Percentiles rank a stretch among this genome's conserved stretches.
These are phyloP conservation scores for Trichothecium roseum DNA, from an alignment of 2,329 filamentous ascomycete species.

Conservation along the genomic window DNA sequence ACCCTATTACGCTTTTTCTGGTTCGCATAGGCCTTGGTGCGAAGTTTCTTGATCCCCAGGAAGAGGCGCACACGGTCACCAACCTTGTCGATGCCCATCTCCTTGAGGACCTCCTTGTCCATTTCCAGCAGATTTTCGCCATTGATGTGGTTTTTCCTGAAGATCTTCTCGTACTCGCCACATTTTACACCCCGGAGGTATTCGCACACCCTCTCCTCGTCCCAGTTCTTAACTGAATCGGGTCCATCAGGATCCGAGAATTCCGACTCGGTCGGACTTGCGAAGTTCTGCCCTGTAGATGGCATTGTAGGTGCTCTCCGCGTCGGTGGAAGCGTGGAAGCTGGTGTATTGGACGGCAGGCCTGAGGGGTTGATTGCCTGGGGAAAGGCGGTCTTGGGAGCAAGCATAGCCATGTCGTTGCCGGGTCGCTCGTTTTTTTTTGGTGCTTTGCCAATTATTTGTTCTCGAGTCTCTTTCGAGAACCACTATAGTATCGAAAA, in stretches of 20 bases:
- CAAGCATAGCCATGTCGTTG: constrained; percentile 81
- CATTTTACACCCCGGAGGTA: constrained; percentile 90
- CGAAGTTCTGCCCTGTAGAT: constrained; percentile 46
- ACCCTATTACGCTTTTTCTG: constrained; percentile 81
- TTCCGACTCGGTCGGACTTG: constrained; percentile 83
- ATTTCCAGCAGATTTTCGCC: constrained; percentile 94
- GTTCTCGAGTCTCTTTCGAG: too few relatives aligned
- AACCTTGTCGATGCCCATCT: constrained; percentile 97
- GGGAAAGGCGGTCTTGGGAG: constrained; percentile 62
- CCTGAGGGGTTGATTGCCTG: constrained; percentile 37
- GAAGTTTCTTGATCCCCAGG: constrained; percentile 71
- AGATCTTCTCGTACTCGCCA: constrained; percentile 84
- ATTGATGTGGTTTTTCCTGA: constrained; percentile 90
- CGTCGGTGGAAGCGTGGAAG: constrained; percentile 38
- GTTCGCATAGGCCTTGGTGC: constrained; percentile 66
- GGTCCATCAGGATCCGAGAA: constrained; percentile 76
- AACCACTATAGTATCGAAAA: too few relatives aligned
- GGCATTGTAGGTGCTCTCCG: constrained; percentile 41
- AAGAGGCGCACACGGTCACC: constrained; percentile 91
- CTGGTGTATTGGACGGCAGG: constrained; percentile 31
- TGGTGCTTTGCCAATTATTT: too few relatives aligned
- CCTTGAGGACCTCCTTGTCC: constrained; percentile 90
- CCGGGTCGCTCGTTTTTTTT: too few relatives aligned
- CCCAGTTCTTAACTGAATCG: constrained; percentile 74
- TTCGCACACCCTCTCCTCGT: constrained; percentile 82